Base-by-base conservation (phyloP, 73 alveolate genomes). In the Paraurostyla sp. region DNA sequence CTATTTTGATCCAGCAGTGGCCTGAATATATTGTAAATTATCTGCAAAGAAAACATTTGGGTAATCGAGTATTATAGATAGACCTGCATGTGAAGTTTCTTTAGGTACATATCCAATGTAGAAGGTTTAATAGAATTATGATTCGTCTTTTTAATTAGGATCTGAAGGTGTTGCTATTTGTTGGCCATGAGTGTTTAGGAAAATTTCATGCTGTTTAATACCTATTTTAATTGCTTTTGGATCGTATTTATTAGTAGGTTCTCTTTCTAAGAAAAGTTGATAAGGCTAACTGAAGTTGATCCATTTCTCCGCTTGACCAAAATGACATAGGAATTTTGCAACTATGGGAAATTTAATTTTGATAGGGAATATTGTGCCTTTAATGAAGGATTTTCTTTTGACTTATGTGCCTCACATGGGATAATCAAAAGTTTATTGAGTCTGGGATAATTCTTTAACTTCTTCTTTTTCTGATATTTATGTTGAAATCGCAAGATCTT, bases 91-190 rank as follows among this genome's bases (percentile, higher is more conserved):
- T 6, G 68, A 29, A 4, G 29, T 49, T 4, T 75, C 87, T 49
- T 75, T 75, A 1, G 87, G 87, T 3, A 46, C 75, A 75, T 75
- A 75, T 1, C 87, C 87, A 32, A 75, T 42, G 40, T 46, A 75
- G 50, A 75, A 48, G 3, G 15, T 75, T 35, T 46, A 13, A 69
- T 62, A 4, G 51, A 62, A 33, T 62, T 62, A 15, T 27, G 69
- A n/a, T n/a, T n/a, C n/a, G 69, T 20, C 33, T 56, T 56, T 7
- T 15, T 22, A 15, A 16, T 16, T 56, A 15, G 23, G 38, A 30
- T 35, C 81, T n/a, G n/a, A n/a, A n/a, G 13, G 27, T 15, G 7
- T 32, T 7, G 27, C 35, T 4, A 38, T n/a, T 22, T 7, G 22
- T 75, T 75, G 57, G 32, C 75, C 87, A 27, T 25, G 29, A 25